These are phyloP conservation scores for Asclepias syriaca DNA, from an alignment of 257 asterid species.

Conservation along the genomic window DNA sequence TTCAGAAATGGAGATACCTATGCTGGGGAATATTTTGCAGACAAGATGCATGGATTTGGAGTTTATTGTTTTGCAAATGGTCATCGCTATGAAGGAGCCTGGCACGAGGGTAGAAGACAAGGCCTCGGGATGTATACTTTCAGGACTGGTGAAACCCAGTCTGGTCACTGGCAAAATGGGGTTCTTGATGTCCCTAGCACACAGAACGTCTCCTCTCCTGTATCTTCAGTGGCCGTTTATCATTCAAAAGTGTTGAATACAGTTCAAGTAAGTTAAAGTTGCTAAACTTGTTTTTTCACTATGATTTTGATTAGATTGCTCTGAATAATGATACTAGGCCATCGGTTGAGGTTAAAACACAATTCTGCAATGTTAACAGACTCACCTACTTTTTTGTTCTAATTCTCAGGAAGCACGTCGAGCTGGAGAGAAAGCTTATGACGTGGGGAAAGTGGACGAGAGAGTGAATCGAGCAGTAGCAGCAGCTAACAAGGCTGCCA, in stretches of 20 bases:
- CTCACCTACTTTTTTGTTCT: neutral
- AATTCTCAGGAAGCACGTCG: conserved; percentile 64
- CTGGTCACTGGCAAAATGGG: conserved; percentile 93
- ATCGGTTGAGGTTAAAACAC: neutral
- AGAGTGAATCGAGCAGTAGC: conserved; percentile 74
- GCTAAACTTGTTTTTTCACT: neutral
- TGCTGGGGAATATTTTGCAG: conserved; percentile 88
- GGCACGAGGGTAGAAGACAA: conserved; percentile 92
- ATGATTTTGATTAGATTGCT: neutral
- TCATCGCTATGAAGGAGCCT: conserved; percentile 83
- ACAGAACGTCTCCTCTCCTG: conserved; percentile 50
- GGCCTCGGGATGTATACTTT: conserved; percentile 87
- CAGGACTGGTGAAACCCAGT: conserved; percentile 73
- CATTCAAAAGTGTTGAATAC: conserved; percentile 80
- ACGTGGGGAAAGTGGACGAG: conserved; percentile 79
- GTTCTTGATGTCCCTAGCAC: conserved; percentile 84
- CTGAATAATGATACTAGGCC: neutral
- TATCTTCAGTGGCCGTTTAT: conserved; percentile 79
- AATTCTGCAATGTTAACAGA: neutral
- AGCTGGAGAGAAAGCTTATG: conserved; percentile 74
- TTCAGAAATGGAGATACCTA: conserved; percentile 82
- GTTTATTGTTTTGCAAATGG: conserved; percentile 73
- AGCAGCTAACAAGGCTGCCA: conserved; percentile 73
- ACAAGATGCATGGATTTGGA: conserved; percentile 92
- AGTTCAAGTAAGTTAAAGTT: conserved; percentile 52